Evolutionary conservation across 306 rosid species (phyloP), one percentile per base, ranked within the genome.

Genomic region (Phaseolus lunatus): DNA sequence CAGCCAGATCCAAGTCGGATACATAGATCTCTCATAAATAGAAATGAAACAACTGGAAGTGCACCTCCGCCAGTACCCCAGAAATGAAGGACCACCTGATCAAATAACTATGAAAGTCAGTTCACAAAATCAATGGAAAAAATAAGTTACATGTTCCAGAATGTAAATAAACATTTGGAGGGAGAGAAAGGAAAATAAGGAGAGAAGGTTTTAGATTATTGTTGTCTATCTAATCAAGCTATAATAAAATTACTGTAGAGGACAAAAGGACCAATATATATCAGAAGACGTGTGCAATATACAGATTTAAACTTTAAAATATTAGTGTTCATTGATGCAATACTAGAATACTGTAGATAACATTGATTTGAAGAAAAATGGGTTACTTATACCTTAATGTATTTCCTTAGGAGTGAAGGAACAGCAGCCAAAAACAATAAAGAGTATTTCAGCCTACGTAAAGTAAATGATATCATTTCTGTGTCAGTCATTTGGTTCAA

Each of bases 21-120:
- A 45, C 97, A 92, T 71, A 95, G 27, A 83, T 92, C 97, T 84
- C 93, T 87, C 77, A 92, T 37, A 81, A 95, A 95, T 23, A 90
- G 78, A 82, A 89, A 89, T 2, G 99, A 89, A 54, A 86, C 90
- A 53, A 89, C 78, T 0, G 97, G 97, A 70, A 95, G 97, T 67
- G 97, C 93, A 67, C 97, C 99, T 66, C 96, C 97, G 11, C 99
- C 97, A 7, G 96, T 89, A 77, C 97, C 97, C 97, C 97, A 95
- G 82, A 95, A 90, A 85, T 95, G 97, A 77, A 95, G 90, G 65
- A 87, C 93, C 72, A 89, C 93, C 99, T 95, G 90, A 75, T 64
- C 65, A 74, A 65, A 79, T 78, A 61, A 79, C 50, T 43, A 69
- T 20, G 67, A 49, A 88, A 49, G 67, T 79, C 23, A 63, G 78